Percentiles rank a stretch among this genome's conserved stretches.
These are phyloP conservation scores for Arctium minus DNA, from an alignment of 129 eudicot species.

Conservation along the genomic window DNA sequence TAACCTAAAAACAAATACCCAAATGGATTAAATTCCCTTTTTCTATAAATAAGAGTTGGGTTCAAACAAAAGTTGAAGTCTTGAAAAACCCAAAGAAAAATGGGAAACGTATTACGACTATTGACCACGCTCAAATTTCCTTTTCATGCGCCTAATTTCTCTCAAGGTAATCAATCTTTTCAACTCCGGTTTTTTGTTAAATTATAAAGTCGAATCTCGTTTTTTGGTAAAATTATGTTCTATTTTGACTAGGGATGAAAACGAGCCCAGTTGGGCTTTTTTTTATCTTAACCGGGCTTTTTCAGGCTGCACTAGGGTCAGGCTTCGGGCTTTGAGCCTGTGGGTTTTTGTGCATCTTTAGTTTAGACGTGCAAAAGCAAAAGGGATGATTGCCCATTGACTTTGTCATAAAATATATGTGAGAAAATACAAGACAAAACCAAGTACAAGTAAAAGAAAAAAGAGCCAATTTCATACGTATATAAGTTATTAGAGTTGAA, in stretches of 20 bases:
- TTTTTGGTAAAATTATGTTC: not conserved
- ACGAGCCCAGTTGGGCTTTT: not conserved
- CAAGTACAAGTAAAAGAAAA: not conserved
- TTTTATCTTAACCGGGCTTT: not conserved
- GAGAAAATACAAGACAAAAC: not conserved
- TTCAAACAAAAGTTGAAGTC: slow-evolving; percentile 10
- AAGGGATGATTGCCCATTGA: not conserved
- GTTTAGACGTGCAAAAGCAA: not conserved
- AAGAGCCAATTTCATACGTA: no score
- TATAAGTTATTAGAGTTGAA: not conserved
- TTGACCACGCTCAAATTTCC: not conserved
- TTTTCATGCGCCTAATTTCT: not conserved
- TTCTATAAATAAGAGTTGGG: slow-evolving; percentile 19
- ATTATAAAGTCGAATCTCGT: not conserved
- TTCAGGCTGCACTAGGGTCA: not conserved
- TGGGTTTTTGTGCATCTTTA: no score
- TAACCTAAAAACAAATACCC: not conserved
- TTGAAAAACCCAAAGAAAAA: not conserved
- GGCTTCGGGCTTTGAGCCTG: not conserved
- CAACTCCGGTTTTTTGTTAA: not conserved
- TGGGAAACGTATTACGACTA: slow-evolving; percentile 18
- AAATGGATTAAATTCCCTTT: not conserved
- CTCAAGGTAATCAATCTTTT: slow-evolving; percentile 18
- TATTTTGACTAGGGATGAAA: not conserved
- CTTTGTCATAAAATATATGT: not conserved